Evolutionary conservation across 805 yeast genomes (phyloP), one percentile per base, ranked within the genome.

Genomic region (Ogataea glucozyma): DNA sequence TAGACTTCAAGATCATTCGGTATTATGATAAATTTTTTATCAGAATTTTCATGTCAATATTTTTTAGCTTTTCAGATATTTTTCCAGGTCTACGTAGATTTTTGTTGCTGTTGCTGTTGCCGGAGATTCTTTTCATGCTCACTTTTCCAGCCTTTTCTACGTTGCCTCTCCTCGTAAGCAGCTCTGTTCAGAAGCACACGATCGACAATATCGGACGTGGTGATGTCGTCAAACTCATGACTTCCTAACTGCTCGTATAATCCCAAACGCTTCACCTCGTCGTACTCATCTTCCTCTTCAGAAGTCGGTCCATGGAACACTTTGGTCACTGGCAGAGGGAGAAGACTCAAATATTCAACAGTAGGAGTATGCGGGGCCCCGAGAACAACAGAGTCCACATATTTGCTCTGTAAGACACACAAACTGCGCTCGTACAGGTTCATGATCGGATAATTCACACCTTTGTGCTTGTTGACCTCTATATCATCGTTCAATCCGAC

Each of bases 321-420:
- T 11, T 47, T 56, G 27, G 60, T 57, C 6, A 51, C 47, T 66
- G 20, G 60, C 52, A 5, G 69, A n/a, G 60, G 58, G 34, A 80
- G 61, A 14, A 54, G 51, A 3, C 48, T 47, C 19, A 81, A 52
- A 46, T 72, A 81, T 3, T 55, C 49, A 8, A 34, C 37, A 5
- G 70, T 65, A 14, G 85, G 81, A 3, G 50, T 52, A 49, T 70
- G 72, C 13, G 91, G 90, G 1, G 87, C 87, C 3, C 81, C 85
- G 26, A 91, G 61, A 1, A 93, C 69, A 3, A 88, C 71, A 1
- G 85, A 88, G 58, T 88, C 95, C 22, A 89, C 88, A 53, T 85
- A 85, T 41, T 75, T 75, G 65, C 97, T 88, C 64, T 91, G 97
- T 54, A 93, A 67, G 6, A 89, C 90, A 62, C 97, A 88, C 47